Base-by-base conservation (phyloP, 2,329 filamentous ascomycete genomes). In the Aspergillus eucalypticola region DNA sequence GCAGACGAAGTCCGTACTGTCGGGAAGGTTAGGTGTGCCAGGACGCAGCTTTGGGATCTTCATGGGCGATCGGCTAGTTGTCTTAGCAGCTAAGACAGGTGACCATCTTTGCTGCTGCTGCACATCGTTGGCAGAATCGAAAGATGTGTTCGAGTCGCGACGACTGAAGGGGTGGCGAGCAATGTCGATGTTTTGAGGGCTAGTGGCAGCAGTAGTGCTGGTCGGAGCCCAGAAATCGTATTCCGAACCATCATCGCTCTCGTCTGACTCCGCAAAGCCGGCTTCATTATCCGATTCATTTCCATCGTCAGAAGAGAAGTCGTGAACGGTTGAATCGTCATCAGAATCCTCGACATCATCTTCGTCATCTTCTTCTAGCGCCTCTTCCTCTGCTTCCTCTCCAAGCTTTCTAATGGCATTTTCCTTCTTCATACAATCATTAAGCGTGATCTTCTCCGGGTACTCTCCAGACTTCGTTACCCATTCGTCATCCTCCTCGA, bases 1-100 rank as follows among this genome's bases (percentile, higher is more conserved):
- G 71, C 95, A 98, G n/a, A 99, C 95, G 67, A 99, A 99, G 75
- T 99, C 95, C 13, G 95, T 98, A 76, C 93, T 97, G 75, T 99
- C 95, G 1, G 95, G 95, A 10, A 99, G 82, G 72, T 96, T 92
- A 2, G 91, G 91, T 1, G 90, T 90, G 23, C 84, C 83, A 41
- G 86, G 84, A 21, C 88, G 88, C 66, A 88, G 86, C 63, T 83
- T 86, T 50, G 83, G 67, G 19, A 77, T 71, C 42, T 79, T 80
- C 46, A 74, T 80, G 13, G 80, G 55, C 67, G 69, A 71, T 58
- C 66, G 70, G 71, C 51, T 72, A 64, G 69, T 59, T 7, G 59
- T 54, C 32, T 68, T 67, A 39, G 66, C 68, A 27, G 72, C 65
- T 10, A 73, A 67, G 2, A 71, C 67, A n/a, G 73, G 73, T 10